These are phyloP conservation scores for Schizonepeta tenuifolia DNA, from an alignment of 257 asterid genomes.

Conservation along the genomic window DNA sequence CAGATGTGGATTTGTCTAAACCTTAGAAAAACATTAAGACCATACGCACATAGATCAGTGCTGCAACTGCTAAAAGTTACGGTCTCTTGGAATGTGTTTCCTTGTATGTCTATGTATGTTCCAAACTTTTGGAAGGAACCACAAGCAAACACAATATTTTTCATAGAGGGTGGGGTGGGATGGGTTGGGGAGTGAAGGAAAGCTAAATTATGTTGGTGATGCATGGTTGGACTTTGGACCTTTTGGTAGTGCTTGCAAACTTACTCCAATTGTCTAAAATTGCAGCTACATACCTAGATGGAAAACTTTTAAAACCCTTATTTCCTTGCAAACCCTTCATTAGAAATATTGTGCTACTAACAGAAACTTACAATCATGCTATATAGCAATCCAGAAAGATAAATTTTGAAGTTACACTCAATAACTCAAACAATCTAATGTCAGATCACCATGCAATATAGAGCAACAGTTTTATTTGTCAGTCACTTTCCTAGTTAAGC, in stretches of 20 bases:
- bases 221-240: background rate
- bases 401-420: too few relatives aligned
- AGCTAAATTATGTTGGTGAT: background rate
- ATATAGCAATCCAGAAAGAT: slow-evolving; percentile 14
- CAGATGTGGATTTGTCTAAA: background rate
- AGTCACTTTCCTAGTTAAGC: too few relatives aligned
- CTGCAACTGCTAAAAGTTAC: background rate
- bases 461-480: too few relatives aligned
- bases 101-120: background rate
- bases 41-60: background rate
- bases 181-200: background rate
- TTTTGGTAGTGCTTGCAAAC: background rate
- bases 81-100: too few relatives aligned
- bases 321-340: background rate
- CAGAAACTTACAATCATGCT: slow-evolving; percentile 7
- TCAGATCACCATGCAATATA: too few relatives aligned
- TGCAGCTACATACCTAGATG: background rate
- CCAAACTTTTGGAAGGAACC: slow-evolving; percentile 5
- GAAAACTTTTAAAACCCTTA: background rate
- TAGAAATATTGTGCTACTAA: background rate
- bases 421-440: too few relatives aligned
- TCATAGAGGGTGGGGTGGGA: too few relatives aligned
- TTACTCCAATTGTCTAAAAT: slow-evolving; percentile 11
- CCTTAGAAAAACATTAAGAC: background rate
- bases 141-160: slow-evolving; percentile 5